Percentiles rank a stretch among this genome's conserved stretches.
phyloP scores from a whole-genome alignment of 1,284 basidiomycete genomes.

The Sporisorium sorghi region DNA sequence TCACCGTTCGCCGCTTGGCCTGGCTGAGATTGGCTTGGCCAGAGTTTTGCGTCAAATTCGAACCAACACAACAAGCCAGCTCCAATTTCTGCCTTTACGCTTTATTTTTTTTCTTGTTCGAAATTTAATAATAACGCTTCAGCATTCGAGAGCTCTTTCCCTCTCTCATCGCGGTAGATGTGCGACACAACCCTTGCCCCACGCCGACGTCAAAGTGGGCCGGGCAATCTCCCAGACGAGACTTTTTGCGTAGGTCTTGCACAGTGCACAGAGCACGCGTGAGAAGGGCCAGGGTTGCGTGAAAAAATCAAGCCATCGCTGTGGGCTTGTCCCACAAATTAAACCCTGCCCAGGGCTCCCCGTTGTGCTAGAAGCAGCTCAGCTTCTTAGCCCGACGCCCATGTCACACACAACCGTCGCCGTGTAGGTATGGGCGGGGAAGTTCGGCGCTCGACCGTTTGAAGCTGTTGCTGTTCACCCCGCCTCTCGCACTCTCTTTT shows the following conservation, averaged over 20 bases:
- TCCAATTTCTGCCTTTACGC: conserved; percentile 2
- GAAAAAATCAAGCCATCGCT: not conserved
- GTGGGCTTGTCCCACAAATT: not conserved
- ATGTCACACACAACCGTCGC: conserved; percentile 11
- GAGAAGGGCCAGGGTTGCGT: conserved; percentile 18
- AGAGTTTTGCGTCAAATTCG: conserved; percentile 4
- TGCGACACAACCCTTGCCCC: conserved; percentile 5
- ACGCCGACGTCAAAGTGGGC: not conserved
- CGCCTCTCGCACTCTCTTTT: conserved; percentile 3
- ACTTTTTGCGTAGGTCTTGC: conserved; percentile 3
- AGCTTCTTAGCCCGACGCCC: conserved; percentile 29
- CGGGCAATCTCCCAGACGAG: not conserved
- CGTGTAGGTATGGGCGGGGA: conserved; percentile 11
- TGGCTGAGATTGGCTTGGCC: not conserved
- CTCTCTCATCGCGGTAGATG: not conserved
- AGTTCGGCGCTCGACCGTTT: too few species aligned
- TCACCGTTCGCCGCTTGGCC: not conserved
- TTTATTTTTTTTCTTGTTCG: not conserved
- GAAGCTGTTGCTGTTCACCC: not conserved
- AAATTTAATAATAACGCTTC: not conserved
- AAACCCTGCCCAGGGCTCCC: conserved; percentile 16
- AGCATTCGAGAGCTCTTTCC: not conserved
- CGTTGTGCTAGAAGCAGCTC: conserved; percentile 35
- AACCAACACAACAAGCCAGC: not conserved
- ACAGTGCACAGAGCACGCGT: conserved; percentile 5